A percentile compares a stretch with the other conserved stretches of the same genome.
Conservation (phyloP, 352 stramenopile species). For the Globisporangium canariense region DNA sequence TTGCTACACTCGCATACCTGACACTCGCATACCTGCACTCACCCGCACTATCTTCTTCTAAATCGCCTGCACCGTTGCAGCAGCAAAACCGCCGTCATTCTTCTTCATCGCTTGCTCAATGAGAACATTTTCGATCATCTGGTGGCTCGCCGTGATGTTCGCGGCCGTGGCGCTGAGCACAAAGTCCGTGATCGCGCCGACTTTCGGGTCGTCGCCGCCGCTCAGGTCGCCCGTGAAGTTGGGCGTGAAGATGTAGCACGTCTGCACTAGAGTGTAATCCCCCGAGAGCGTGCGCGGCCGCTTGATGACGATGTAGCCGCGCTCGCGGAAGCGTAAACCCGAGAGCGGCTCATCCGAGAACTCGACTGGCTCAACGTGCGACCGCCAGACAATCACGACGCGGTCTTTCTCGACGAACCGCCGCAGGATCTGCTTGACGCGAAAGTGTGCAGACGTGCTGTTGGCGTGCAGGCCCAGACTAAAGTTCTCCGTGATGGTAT, state of each 20-base stretch:
- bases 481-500: constrained; percentile 63
- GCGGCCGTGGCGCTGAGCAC: constrained; percentile 31
- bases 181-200: constrained; percentile 42
- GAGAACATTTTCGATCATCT: constrained; percentile 51
- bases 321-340: constrained; percentile 56
- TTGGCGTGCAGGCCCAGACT: constrained; percentile 49
- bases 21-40: neutral
- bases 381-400: constrained; percentile 62
- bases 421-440: constrained; percentile 57
- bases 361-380: constrained; percentile 53
- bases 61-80: neutral
- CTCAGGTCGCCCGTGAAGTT: constrained; percentile 9
- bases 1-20: neutral
- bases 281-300: constrained; percentile 16
- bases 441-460: constrained; percentile 44
- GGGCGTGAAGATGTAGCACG: constrained; percentile 48
- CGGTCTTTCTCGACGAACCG: constrained; percentile 55
- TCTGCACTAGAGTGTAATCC: constrained; percentile 33
- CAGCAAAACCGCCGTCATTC: neutral
- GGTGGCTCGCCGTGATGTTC: constrained; percentile 39
- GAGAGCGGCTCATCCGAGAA: constrained; percentile 44
- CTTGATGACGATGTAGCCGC: constrained; percentile 57
- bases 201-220: constrained; percentile 19
- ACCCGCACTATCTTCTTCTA: neutral
- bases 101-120: constrained; percentile 32